Conservation (phyloP, 768 basidiomycete genomes). For the Rhodotorula graminis region DNA sequence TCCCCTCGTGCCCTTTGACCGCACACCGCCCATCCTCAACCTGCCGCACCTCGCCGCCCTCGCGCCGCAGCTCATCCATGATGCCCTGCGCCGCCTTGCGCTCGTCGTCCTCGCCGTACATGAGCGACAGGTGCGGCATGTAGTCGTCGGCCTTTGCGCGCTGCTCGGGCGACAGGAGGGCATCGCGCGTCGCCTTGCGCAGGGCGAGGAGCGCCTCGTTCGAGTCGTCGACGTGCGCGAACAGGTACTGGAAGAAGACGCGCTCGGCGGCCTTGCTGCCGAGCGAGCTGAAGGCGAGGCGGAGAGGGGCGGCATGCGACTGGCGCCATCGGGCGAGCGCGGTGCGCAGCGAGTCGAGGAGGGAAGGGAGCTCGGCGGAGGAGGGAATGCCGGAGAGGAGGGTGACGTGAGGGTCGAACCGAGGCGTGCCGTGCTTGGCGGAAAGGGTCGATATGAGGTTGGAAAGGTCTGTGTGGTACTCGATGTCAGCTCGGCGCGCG, state of each 20-base stretch:
- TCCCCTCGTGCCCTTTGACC: background rate
- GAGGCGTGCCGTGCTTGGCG: background rate
- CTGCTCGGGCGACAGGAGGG: background rate
- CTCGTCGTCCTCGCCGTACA: slow-evolving; percentile 11
- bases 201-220: background rate
- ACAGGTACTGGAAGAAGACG: slow-evolving; percentile 28
- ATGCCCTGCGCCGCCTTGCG: background rate
- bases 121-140: slow-evolving; percentile 23
- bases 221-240: background rate
- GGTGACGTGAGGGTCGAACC: slow-evolving; percentile 23
- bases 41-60: background rate
- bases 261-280: background rate
- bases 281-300: background rate
- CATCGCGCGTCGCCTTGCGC: background rate
- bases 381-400: slow-evolving; percentile 17
- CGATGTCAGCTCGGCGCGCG: background rate
- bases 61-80: background rate
- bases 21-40: background rate
- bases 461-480: background rate
- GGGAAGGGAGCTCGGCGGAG: background rate
- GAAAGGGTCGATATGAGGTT: slow-evolving; percentile 4
- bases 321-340: background rate
- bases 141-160: slow-evolving; percentile 8
- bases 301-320: background rate
- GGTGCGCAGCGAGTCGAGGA: background rate